Evolutionary conservation across 805 yeast genomes (phyloP).

Genomic region (Starmerella stigmatis): DNA sequence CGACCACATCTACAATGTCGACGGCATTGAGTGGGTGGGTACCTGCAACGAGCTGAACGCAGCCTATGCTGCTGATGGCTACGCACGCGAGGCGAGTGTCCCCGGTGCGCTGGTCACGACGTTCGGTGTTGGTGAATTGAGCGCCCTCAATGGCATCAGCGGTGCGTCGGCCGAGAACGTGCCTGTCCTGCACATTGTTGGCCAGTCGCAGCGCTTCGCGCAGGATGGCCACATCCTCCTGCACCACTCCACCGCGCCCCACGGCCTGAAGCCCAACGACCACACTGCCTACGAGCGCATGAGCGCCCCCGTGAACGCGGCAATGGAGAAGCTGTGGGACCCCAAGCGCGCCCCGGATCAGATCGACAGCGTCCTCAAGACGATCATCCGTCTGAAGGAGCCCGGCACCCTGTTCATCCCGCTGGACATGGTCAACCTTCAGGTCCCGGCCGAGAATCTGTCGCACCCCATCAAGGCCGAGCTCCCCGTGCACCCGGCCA

Average conservation of each 20-base stretch:
- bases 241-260: conserved; percentile 34
- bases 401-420: conserved; percentile 84
- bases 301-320: conserved; percentile 48
- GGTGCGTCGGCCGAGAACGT: conserved; percentile 77
- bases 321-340: conserved; percentile 41
- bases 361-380: conserved; percentile 55
- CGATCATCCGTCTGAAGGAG: conserved; percentile 46
- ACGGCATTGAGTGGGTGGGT: conserved; percentile 61
- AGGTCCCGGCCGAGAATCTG: conserved; percentile 34
- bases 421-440: conserved; percentile 46
- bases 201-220: conserved; percentile 45
- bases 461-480: conserved; percentile 29
- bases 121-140: conserved; percentile 81
- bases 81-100: conserved; percentile 53
- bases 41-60: conserved; percentile 83
- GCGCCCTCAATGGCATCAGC: conserved; percentile 71
- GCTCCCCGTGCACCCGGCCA: conserved; percentile 25
- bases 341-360: conserved; percentile 43
- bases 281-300: conserved; percentile 56
- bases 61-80: conserved; percentile 87
- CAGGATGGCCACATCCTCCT: conserved; percentile 31
- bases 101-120: conserved; percentile 64
- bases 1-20: conserved; percentile 32
- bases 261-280: conserved; percentile 41
- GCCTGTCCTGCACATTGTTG: conserved; percentile 76